phyloP scores from a whole-genome alignment of 2,329 filamentous ascomycete species.

The Dothistroma pini region DNA sequence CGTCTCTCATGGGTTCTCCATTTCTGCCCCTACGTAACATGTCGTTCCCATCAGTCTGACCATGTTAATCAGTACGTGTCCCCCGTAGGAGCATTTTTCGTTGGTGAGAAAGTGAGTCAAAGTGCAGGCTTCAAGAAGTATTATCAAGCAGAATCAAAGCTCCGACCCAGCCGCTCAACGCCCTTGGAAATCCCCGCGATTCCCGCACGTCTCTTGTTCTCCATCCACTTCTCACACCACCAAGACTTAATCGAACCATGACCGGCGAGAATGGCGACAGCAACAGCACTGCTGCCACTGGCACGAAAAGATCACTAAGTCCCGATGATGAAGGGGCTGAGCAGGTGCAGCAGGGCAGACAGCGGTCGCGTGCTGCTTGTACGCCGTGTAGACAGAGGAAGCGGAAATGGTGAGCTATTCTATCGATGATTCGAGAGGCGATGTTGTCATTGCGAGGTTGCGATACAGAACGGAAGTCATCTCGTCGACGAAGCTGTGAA shows the following conservation, averaged over 20 bases:
- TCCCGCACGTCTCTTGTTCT: slow-evolving; percentile 1
- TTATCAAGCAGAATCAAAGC: not conserved
- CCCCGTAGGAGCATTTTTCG: too few species aligned
- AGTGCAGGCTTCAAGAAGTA: not conserved
- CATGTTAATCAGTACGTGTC: too few species aligned
- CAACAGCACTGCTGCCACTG: not conserved
- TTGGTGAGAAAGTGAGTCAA: not conserved
- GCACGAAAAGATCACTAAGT: slow-evolving; percentile 27
- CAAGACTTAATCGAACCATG: slow-evolving; percentile 3
- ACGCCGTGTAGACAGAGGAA: slow-evolving; percentile 34
- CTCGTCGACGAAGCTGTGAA: too few species aligned
- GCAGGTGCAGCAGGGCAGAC: slow-evolving; percentile 27
- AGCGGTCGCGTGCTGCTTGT: slow-evolving; percentile 35
- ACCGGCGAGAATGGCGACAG: slow-evolving; percentile 6
- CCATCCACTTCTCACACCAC: not conserved
- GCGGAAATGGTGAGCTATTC: slow-evolving; percentile 26
- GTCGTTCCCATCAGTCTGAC: not conserved
- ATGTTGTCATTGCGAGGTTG: not conserved
- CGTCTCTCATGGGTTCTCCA: not conserved
- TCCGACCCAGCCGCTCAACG: not conserved
- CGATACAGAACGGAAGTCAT: too few species aligned
- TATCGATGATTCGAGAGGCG: not conserved
- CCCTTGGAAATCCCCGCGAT: not conserved
- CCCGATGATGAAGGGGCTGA: slow-evolving; percentile 21
- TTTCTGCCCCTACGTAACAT: not conserved